Conservation (phyloP, 1,284 basidiomycete species). For the Malassezia vespertilionis region DNA sequence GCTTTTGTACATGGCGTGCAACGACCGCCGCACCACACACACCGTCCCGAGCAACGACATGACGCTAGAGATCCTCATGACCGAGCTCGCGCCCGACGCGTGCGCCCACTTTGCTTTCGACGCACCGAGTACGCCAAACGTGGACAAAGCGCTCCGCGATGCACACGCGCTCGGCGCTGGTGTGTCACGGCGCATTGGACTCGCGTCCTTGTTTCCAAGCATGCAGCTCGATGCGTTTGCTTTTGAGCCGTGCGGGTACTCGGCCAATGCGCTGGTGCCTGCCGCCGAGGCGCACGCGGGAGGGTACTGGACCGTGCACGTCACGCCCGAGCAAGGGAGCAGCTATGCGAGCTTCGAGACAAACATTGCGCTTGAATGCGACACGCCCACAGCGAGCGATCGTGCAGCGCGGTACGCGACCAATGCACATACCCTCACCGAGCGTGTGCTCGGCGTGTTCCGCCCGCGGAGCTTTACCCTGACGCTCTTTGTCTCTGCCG, state of each 20-base stretch:
- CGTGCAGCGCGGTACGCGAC: not conserved
- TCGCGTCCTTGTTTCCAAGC: slow-evolving; percentile 68
- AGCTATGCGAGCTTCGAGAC: slow-evolving; percentile 97
- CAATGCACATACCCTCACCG: slow-evolving; percentile 63
- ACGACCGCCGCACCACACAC: slow-evolving; percentile 29
- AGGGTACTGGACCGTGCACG: slow-evolving; percentile 89
- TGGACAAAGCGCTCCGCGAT: slow-evolving; percentile 19
- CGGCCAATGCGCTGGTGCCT: slow-evolving; percentile 68
- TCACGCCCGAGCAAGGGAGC: slow-evolving; percentile 93
- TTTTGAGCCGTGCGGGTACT: slow-evolving; percentile 93
- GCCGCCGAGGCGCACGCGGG: slow-evolving; percentile 20
- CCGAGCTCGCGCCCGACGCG: slow-evolving; percentile 66
- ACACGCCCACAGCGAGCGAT: slow-evolving; percentile 16
- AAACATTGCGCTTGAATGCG: slow-evolving; percentile 67
- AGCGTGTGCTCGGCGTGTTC: slow-evolving; percentile 82
- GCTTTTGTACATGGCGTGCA: slow-evolving; percentile 63
- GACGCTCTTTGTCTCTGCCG: slow-evolving; percentile 73
- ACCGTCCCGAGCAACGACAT: slow-evolving; percentile 56
- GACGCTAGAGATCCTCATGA: slow-evolving; percentile 98
- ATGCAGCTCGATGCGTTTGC: slow-evolving; percentile 85
- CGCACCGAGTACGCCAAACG: slow-evolving; percentile 7
- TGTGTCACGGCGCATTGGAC: slow-evolving; percentile 66
- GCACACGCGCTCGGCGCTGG: slow-evolving; percentile 58
- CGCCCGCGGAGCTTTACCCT: slow-evolving; percentile 75
- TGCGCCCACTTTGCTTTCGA: slow-evolving; percentile 68